Evolutionary conservation across 345 rosid species (phyloP).

Genomic region (Iberis pinnata): DNA sequence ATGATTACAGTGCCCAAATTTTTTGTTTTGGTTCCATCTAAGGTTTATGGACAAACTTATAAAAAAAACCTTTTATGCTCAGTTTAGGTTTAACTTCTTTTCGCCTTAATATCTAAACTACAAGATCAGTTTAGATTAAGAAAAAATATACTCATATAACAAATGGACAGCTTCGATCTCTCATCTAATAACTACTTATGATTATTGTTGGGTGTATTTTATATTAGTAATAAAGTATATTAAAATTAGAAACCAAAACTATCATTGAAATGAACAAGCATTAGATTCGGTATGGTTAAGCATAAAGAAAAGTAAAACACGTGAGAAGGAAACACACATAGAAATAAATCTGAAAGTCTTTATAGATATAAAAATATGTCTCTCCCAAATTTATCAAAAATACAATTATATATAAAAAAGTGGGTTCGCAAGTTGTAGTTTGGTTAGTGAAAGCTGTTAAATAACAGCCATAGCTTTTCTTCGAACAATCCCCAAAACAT

Average conservation of each 20-base stretch:
- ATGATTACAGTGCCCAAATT: neutral
- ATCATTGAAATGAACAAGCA: no score
- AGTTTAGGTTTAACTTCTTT: no score
- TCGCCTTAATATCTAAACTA: no score
- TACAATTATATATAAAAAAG: conserved; percentile 14
- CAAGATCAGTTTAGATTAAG: no score
- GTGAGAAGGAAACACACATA: conserved; percentile 10
- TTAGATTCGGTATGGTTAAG: neutral
- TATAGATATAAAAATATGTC: conserved; percentile 19
- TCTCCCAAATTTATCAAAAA: conserved; percentile 20
- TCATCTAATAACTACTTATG: no score
- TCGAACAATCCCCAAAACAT: conserved; percentile 26
- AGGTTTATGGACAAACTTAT: neutral
- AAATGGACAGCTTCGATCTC: no score
- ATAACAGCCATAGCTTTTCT: conserved; percentile 43
- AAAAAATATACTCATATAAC: no score
- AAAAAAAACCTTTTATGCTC: neutral
- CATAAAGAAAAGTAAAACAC: conserved; percentile 13
- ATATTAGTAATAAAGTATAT: no score
- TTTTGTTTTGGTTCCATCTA: neutral
- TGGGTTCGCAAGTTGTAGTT: conserved; percentile 50
- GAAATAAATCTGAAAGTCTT: conserved; percentile 16
- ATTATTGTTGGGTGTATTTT: no score
- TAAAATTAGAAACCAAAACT: no score
- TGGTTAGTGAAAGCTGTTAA: conserved; percentile 40